Base-by-base conservation (phyloP, 2,329 filamentous ascomycete species). In the Colletotrichum spinosum region DNA sequence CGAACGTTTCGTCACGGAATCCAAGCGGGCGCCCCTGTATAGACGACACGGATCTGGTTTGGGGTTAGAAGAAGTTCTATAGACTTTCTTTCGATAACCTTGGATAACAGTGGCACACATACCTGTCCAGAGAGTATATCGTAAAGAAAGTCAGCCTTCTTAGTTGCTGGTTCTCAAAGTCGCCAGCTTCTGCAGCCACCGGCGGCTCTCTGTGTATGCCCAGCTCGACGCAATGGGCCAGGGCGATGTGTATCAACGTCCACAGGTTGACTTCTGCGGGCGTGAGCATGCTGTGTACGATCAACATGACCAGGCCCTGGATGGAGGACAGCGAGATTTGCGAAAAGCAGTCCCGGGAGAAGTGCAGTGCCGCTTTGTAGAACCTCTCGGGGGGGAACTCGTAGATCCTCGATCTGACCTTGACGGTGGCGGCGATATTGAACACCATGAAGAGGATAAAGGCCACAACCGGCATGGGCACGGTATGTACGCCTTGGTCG, bases 1-100 rank as follows among this genome's bases (percentile, higher is more conserved):
- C 77, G 57, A 79, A 78, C 0, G 75, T 76, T 46, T 79, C 77
- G 48, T 79, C 77, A 10, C 75, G 68, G 13, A 79, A 74, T 1
- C 77, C 76, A 2, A 79, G 70, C 1, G 77, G 77, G 2, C 77
- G 75, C 7, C 77, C 77, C 60, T 79, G 77, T 7, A 79, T 78
- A 2, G 76, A 75, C 5, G 76, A 69, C 10, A 78, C 71, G 11
- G 76, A 78, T 37, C 75, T 77, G 11, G 0, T 25, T 5, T 15
- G 12, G 12, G 11, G 13, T 49, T 33, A 49, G 46, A 49, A 49
- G 4, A 34, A 49, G 2, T 5, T 3, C 4, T 33, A 33, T 3
- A 33, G 6, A 8, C 17, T 49, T 35, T 33, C 17, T 17, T 17
- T 17, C 17, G 17, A 35, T 8, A 35, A 35, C 17, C 49, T 37